These are phyloP conservation scores for Acanthochlamys bracteata DNA, from an alignment of 106 monocot species.

Conservation along the genomic window DNA sequence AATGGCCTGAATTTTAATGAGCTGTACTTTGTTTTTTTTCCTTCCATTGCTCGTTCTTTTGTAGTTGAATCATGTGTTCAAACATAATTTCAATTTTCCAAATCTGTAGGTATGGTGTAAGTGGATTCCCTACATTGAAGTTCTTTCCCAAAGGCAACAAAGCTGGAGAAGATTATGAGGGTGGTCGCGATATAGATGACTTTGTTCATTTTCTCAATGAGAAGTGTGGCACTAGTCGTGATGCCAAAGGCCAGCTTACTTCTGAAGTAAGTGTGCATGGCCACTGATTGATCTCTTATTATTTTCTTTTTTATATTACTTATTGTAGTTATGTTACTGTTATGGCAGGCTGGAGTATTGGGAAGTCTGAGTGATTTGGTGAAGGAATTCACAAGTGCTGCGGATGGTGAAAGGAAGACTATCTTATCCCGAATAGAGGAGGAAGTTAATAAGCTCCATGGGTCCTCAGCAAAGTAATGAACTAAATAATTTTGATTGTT, in stretches of 20 bases:
- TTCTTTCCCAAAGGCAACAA: slow-evolving; percentile 92
- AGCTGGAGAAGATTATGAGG: slow-evolving; percentile 88
- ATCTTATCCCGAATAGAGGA: slow-evolving; percentile 67
- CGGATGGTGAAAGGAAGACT: slow-evolving; percentile 45
- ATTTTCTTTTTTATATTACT: neutral
- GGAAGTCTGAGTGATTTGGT: slow-evolving; percentile 55
- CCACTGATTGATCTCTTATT: too few relatives aligned
- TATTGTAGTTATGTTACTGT: neutral
- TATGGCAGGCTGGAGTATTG: slow-evolving; percentile 64
- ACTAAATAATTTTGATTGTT: neutral
- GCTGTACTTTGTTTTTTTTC: too few relatives aligned
- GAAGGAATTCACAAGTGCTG: slow-evolving; percentile 67
- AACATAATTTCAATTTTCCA: neutral
- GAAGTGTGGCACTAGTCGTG: slow-evolving; percentile 80
- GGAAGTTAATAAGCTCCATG: slow-evolving; percentile 57
- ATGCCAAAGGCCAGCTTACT: slow-evolving; percentile 75
- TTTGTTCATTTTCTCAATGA: slow-evolving; percentile 88
- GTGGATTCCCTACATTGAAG: slow-evolving; percentile 90
- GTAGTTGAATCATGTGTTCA: too few relatives aligned
- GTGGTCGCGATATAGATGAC: slow-evolving; percentile 63
- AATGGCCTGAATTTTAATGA: too few relatives aligned
- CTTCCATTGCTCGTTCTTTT: too few relatives aligned
- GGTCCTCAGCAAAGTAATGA: slow-evolving; percentile 63
- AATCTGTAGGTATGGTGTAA: slow-evolving; percentile 69
- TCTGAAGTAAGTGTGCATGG: slow-evolving; percentile 38